These are phyloP conservation scores for Phaseolus coccineus DNA, from an alignment of 331 rosid genomes.

Conservation along the genomic window DNA sequence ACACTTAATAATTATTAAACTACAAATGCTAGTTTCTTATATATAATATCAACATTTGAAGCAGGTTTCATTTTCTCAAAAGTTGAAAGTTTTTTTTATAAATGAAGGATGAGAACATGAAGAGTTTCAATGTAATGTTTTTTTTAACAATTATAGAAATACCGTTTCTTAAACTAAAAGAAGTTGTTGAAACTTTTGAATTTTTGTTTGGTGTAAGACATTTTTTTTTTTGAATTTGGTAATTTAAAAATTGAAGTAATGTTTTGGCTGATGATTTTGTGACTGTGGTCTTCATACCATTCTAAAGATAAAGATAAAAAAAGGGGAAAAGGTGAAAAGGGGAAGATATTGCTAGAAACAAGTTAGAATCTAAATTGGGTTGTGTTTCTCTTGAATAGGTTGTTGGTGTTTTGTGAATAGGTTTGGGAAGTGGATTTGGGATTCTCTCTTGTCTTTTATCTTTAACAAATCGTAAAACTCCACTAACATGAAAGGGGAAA, in stretches of 20 bases:
- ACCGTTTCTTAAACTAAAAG: not conserved
- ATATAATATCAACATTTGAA: not conserved
- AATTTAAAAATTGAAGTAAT: not conserved
- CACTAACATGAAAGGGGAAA: constrained; percentile 34
- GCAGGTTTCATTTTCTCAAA: not conserved
- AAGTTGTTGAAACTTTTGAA: not conserved
- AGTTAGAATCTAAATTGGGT: constrained; percentile 10
- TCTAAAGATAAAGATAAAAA: no score
- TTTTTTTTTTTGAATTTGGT: not conserved
- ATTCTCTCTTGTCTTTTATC: constrained; percentile 18
- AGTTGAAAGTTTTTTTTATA: no score
- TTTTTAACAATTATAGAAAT: not conserved
- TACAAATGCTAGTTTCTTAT: not conserved
- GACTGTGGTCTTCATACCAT: not conserved
- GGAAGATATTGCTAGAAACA: no score
- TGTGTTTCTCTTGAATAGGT: constrained; percentile 10
- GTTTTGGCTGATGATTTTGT: not conserved
- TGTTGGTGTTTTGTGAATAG: not conserved
- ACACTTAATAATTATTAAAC: not conserved
- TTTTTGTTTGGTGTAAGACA: not conserved
- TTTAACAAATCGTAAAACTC: constrained; percentile 29
- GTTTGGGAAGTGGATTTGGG: constrained; percentile 30
- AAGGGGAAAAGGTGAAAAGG: no score
- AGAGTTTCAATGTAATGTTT: no score
- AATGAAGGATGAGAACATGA: no score